Evolutionary conservation across 768 basidiomycete species (phyloP), one percentile per base, ranked within the genome.

Genomic region (Cubamyces sp.): DNA sequence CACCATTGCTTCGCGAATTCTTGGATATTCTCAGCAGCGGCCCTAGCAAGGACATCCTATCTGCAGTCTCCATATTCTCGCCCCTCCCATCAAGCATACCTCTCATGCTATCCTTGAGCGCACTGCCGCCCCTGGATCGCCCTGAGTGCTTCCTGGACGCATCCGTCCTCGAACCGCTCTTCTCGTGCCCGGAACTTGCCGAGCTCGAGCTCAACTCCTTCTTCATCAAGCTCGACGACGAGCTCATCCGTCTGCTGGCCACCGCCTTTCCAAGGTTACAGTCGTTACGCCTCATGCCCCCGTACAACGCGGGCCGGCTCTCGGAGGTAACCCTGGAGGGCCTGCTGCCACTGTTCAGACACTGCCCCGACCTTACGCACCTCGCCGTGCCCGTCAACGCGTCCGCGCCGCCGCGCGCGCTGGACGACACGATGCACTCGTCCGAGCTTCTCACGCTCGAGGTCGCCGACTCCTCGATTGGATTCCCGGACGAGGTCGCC

Each of bases 131-230:
- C 14, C 30, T 56, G 37, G 58, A 60, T 39, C 57, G 54, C n/a
- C 49, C 63, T 0, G 58, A 40, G 39, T 54, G 43, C 28, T 26
- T 25, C 9, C 54, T 64, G 45, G 52, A 54, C 37, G 18, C 50
- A 5, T 40, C 46, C 11, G 39, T 50, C 37, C 30, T 64, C 58
- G 5, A 34, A 3, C 63, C 63, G 4, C 57, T 64, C 54, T 21
- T 42, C 43, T 30, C 54, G 16, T 58, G 51, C 46, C 34, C 59
- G 4, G 58, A 56, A 14, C 63, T 64, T 54, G 41, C 52, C 23
- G 63, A 64, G 50, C 63, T 64, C 23, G 63, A 64, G 37, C 30
- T 64, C 40, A 64, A 25, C n/a, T 64, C 63, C 14, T 64, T 64
- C 51, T 64, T 56, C 43, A 40, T 60, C 54, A 30, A 28, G n/a